A percentile compares a stretch with the other conserved stretches of the same genome.
phyloP scores from a whole-genome alignment of 495 filamentous ascomycete genomes.

The Achaetomiella virescens region DNA sequence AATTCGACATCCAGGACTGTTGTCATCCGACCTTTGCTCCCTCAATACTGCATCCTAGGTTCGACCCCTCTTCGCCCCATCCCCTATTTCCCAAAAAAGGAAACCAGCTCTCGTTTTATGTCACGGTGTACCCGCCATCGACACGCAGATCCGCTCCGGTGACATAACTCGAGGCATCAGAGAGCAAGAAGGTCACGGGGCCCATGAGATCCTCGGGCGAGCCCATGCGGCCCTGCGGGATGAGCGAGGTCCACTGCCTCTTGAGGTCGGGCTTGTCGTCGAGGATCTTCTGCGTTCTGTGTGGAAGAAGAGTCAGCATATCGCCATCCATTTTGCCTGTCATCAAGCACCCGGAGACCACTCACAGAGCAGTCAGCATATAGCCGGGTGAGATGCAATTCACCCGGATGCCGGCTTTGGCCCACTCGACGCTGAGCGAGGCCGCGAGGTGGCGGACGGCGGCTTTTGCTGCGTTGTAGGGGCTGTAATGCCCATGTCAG shows the following conservation, averaged over 20 bases:
- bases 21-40: too few species aligned
- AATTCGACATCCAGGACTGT: too few species aligned
- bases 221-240: constrained; percentile 89
- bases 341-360: constrained; percentile 5
- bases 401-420: constrained; percentile 72
- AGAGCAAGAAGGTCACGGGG: constrained; percentile 80
- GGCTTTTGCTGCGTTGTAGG: constrained; percentile 86
- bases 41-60: neutral
- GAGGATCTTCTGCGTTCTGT: constrained; percentile 86
- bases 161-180: constrained; percentile 78
- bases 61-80: neutral
- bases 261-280: constrained; percentile 86
- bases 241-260: constrained; percentile 82
- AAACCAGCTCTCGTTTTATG: too few species aligned
- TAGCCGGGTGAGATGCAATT: constrained; percentile 91
- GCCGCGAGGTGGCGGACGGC: constrained; percentile 77
- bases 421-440: constrained; percentile 86
- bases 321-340: neutral
- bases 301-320: neutral
- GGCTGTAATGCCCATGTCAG: constrained; percentile 30
- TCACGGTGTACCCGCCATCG: constrained; percentile 87
- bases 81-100: neutral
- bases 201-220: constrained; percentile 90
- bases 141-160: constrained; percentile 87
- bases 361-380: constrained; percentile 87